Conservation (phyloP, 2,329 filamentous ascomycete species). For the Diaporthe sp. region DNA sequence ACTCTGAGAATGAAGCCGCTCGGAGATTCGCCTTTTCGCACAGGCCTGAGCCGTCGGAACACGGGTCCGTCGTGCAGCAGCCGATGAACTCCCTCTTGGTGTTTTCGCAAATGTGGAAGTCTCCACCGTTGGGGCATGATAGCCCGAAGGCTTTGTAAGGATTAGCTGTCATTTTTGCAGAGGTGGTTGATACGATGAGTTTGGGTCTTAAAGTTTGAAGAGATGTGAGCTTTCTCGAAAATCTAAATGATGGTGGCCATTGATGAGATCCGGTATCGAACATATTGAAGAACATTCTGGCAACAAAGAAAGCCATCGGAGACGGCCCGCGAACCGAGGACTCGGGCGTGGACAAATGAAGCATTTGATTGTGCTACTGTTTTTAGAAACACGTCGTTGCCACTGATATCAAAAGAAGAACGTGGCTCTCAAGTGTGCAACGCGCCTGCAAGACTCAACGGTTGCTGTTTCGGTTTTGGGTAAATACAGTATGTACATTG, state of each 20-base stretch:
- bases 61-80: conserved; percentile 56
- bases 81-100: conserved; percentile 53
- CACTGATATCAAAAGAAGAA: not conserved
- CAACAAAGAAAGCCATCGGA: conserved; percentile 8
- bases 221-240: not conserved
- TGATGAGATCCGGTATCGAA: not conserved
- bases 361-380: not conserved
- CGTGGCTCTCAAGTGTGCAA: not conserved
- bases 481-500: not conserved
- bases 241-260: not conserved
- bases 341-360: not conserved
- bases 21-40: conserved; percentile 51
- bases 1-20: conserved; percentile 49
- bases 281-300: not conserved
- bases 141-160: conserved; percentile 37
- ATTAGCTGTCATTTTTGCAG: not conserved
- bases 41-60: conserved; percentile 48
- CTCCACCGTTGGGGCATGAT: conserved; percentile 48
- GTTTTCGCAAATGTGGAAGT: conserved; percentile 54
- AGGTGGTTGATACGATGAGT: not conserved
- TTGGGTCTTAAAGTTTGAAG: not conserved
- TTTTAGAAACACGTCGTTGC: not conserved
- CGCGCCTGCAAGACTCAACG: too few species aligned
- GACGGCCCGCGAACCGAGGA: not conserved
- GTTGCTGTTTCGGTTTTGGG: not conserved